phyloP scores from a whole-genome alignment of 495 filamentous ascomycete genomes.

The Penicillium robsamsonii region DNA sequence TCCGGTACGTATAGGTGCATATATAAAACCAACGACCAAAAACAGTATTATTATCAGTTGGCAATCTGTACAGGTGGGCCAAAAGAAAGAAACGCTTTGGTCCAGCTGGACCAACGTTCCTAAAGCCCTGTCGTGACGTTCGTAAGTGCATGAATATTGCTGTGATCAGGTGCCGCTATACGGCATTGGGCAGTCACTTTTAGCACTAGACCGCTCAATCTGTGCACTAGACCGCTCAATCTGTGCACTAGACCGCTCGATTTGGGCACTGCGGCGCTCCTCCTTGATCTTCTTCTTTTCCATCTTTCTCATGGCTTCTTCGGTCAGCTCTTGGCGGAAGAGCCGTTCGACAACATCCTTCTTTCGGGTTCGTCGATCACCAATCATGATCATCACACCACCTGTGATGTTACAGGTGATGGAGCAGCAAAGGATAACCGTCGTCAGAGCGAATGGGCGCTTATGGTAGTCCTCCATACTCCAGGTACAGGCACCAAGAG shows the following conservation, averaged over 20 bases:
- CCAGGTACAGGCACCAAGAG: constrained; percentile 73
- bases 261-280: constrained; percentile 36
- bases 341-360: constrained; percentile 77
- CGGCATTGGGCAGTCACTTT: constrained; percentile 13
- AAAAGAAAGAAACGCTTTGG: background rate
- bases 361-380: constrained; percentile 70
- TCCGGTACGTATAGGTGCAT: no score
- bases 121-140: constrained; percentile 15
- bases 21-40: constrained; percentile 3
- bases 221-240: constrained; percentile 31
- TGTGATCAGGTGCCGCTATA: constrained; percentile 14
- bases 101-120: background rate
- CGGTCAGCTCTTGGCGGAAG: constrained; percentile 68
- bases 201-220: constrained; percentile 10
- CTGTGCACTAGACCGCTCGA: constrained; percentile 26
- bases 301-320: constrained; percentile 68
- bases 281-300: constrained; percentile 58
- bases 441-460: constrained; percentile 67
- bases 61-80: constrained; percentile 16
- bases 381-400: constrained; percentile 68
- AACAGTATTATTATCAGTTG: constrained; percentile 2
- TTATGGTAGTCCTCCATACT: constrained; percentile 57
- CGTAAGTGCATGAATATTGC: constrained; percentile 2
- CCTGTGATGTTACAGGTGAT: constrained; percentile 70
- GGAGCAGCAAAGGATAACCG: constrained; percentile 73